phyloP scores from a whole-genome alignment of 441 rosid species.

The Pelargonium hybrid region DNA sequence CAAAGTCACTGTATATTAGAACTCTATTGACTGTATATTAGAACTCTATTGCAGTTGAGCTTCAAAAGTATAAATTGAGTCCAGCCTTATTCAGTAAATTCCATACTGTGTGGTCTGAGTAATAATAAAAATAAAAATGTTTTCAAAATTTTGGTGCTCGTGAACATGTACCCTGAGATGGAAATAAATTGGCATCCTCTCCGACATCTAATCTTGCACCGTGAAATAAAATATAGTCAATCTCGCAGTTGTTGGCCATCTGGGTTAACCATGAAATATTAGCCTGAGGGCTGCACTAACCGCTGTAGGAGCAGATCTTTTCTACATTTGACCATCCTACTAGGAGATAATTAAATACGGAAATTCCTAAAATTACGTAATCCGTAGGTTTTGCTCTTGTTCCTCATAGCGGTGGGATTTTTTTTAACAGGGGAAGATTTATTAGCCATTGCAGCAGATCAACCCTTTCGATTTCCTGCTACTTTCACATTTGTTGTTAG shows the following conservation, averaged over 20 bases:
- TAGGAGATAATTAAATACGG: not conserved
- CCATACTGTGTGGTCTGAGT: not conserved
- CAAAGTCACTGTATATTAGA: constrained; percentile 3
- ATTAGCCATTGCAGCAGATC: constrained; percentile 91
- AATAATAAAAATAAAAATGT: not conserved
- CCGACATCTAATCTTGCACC: not conserved
- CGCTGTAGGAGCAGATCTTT: not conserved
- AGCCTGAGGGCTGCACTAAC: not conserved
- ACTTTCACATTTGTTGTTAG: constrained; percentile 98
- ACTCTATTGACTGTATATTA: too few species aligned
- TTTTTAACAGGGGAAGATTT: constrained; percentile 79
- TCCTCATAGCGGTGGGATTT: constrained; percentile 16
- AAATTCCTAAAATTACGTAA: not conserved
- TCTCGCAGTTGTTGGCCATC: not conserved
- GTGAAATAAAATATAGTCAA: not conserved
- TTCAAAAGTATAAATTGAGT: not conserved
- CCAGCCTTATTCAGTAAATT: not conserved
- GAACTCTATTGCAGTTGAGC: not conserved
- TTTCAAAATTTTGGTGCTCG: not conserved
- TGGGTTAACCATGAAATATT: not conserved
- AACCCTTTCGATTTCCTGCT: constrained; percentile 96
- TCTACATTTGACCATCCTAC: not conserved
- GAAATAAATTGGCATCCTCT: not conserved
- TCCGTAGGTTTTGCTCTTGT: not conserved
- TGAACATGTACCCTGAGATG: not conserved